phyloP scores from a whole-genome alignment of 768 basidiomycete genomes.

The Rhodotorula sphaerocarpa region DNA sequence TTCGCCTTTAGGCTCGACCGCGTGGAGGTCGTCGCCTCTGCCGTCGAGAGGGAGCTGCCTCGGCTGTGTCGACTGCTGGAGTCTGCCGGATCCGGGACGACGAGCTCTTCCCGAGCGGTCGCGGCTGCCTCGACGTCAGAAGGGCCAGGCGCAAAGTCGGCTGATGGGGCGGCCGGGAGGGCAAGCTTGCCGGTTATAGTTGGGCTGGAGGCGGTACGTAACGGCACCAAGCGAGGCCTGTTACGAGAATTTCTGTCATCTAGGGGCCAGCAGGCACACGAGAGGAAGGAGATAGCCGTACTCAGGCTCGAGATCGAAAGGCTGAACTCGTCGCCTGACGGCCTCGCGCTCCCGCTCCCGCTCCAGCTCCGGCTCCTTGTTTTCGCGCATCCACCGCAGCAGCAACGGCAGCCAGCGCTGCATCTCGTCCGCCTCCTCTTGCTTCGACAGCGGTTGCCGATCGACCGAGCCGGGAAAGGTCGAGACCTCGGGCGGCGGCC shows the following conservation, averaged over 20 bases:
- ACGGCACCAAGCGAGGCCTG: too few relatives aligned
- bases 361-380: conserved; percentile 17
- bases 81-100: background rate
- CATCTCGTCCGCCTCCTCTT: conserved; percentile 52
- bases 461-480: conserved; percentile 12
- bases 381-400: conserved; percentile 24
- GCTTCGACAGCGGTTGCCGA: conserved; percentile 39
- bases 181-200: too few relatives aligned
- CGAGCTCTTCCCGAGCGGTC: background rate
- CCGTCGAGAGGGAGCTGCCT: conserved; percentile 33
- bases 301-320: too few relatives aligned
- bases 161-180: too few relatives aligned
- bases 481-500: conserved; percentile 62
- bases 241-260: too few relatives aligned
- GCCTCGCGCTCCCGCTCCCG: conserved; percentile 8
- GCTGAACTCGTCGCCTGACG: conserved; percentile 1
- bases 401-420: conserved; percentile 57
- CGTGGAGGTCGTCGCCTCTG: conserved; percentile 7
- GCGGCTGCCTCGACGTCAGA: too few relatives aligned
- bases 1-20: conserved; percentile 47
- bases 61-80: conserved; percentile 31
- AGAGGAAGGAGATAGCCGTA: too few relatives aligned
- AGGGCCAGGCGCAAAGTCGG: too few relatives aligned
- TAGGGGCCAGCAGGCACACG: too few relatives aligned
- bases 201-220: too few relatives aligned